Percentiles rank a stretch among this genome's conserved stretches.
Evolutionary conservation across 1,284 basidiomycete genomes (phyloP).

Genomic region (Cutaneotrichosporon curvatum): DNA sequence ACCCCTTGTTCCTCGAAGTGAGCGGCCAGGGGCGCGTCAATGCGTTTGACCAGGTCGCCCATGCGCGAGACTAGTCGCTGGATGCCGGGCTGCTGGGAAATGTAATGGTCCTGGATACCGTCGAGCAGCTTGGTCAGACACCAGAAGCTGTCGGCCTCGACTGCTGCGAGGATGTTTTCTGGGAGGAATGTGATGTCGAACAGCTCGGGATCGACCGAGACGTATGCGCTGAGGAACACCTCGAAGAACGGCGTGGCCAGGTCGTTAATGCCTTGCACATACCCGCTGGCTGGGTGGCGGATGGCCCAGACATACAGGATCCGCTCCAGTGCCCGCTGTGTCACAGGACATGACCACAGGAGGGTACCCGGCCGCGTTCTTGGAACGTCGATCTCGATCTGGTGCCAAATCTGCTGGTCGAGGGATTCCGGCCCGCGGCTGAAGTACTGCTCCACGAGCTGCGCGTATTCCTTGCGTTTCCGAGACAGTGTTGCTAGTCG

Average conservation of each 20-base stretch:
- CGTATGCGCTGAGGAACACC: constrained; percentile 58
- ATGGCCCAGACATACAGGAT: constrained; percentile 98
- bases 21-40: constrained; percentile 74
- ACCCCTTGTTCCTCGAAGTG: constrained; percentile 85
- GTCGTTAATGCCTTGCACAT: constrained; percentile 97
- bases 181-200: constrained; percentile 76
- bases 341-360: constrained; percentile 79
- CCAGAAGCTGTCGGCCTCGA: constrained; percentile 96
- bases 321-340: constrained; percentile 84
- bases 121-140: constrained; percentile 86
- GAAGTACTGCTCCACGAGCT: constrained; percentile 86
- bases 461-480: constrained; percentile 86
- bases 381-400: constrained; percentile 94
- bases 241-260: constrained; percentile 92
- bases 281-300: constrained; percentile 89
- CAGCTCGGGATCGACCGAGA: constrained; percentile 69
- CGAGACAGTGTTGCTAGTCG: constrained; percentile 69
- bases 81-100: constrained; percentile 88
- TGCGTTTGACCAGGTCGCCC: constrained; percentile 83
- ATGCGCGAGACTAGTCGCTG: constrained; percentile 83
- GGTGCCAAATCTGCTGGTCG: constrained; percentile 93
- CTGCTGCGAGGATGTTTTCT: constrained; percentile 61
- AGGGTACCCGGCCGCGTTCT: constrained; percentile 83
- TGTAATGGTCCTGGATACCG: constrained; percentile 96
- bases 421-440: constrained; percentile 70